These are phyloP conservation scores for Kazachstania taianensis DNA, from an alignment of 805 yeast species.

Conservation along the genomic window DNA sequence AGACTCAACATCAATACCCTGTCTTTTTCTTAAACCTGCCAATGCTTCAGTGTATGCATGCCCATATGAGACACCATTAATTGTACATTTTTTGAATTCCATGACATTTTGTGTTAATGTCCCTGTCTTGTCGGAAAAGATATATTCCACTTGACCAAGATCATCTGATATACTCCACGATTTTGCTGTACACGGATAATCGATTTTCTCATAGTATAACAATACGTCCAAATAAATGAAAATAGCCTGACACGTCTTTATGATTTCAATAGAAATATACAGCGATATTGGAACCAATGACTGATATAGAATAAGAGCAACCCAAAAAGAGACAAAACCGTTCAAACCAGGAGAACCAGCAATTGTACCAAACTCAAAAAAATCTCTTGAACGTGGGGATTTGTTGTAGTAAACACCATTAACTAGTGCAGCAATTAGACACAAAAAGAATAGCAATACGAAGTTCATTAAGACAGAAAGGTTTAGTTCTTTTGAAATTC, in stretches of 20 bases:
- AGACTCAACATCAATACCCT: slow-evolving; percentile 62
- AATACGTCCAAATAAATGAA: slow-evolving; percentile 68
- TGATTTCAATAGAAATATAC: slow-evolving; percentile 73
- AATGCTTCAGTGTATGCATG: slow-evolving; percentile 76
- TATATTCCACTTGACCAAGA: slow-evolving; percentile 76
- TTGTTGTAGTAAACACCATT: slow-evolving; percentile 57
- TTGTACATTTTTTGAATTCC: slow-evolving; percentile 78
- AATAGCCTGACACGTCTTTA: slow-evolving; percentile 73
- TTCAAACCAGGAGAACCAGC: slow-evolving; percentile 56
- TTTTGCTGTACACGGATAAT: slow-evolving; percentile 77
- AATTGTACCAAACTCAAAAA: slow-evolving; percentile 59
- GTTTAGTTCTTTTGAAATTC: slow-evolving; percentile 65
- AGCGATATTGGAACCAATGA: slow-evolving; percentile 76
- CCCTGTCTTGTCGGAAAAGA: slow-evolving; percentile 79
- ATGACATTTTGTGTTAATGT: slow-evolving; percentile 75
- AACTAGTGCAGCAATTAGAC: slow-evolving; percentile 60
- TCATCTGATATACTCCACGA: slow-evolving; percentile 84
- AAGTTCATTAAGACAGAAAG: slow-evolving; percentile 62
- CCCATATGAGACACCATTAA: slow-evolving; percentile 65
- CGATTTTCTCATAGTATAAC: slow-evolving; percentile 59
- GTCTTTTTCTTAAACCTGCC: slow-evolving; percentile 68
- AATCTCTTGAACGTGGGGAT: slow-evolving; percentile 41
- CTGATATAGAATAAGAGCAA: slow-evolving; percentile 66
- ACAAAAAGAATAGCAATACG: slow-evolving; percentile 48
- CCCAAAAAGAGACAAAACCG: slow-evolving; percentile 67